Conservation (phyloP, 2,329 filamentous ascomycete genomes). For the Trichoderma oligosporum region DNA sequence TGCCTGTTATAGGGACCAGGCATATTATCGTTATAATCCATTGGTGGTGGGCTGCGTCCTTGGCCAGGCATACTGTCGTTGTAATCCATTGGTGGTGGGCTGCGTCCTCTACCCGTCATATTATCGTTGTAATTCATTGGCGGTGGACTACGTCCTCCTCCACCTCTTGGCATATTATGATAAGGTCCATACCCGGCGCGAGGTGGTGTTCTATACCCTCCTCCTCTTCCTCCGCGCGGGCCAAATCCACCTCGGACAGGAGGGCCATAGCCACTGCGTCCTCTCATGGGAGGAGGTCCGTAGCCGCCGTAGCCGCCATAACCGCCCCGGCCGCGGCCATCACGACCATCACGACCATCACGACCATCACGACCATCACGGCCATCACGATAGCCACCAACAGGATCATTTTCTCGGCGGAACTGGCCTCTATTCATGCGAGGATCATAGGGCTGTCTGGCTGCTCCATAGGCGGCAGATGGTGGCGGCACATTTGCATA, state of each 20-base stretch:
- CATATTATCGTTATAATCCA: constrained; percentile 24
- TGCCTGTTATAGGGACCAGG: constrained; percentile 37
- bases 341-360: no score
- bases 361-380: constrained; percentile 40
- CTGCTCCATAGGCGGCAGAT: constrained; percentile 45
- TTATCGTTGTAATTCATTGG: constrained; percentile 23
- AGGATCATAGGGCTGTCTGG: constrained; percentile 43
- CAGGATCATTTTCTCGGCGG: constrained; percentile 42
- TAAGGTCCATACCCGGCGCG: constrained; percentile 32
- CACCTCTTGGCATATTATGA: constrained; percentile 19
- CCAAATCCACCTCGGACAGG: constrained; percentile 34
- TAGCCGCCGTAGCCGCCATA: constrained; percentile 45
- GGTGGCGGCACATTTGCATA: constrained; percentile 41
- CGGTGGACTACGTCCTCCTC: constrained; percentile 2
- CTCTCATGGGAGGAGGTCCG: constrained; percentile 32
- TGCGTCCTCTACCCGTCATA: constrained; percentile 26
- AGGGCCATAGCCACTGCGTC: constrained; percentile 43
- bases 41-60: background rate
- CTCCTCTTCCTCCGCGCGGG: constrained; percentile 26
- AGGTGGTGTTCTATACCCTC: constrained; percentile 32
- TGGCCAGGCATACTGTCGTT: constrained; percentile 28
- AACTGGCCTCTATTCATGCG: constrained; percentile 49
- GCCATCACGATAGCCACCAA: constrained; percentile 44
- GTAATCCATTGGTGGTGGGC: constrained; percentile 7
- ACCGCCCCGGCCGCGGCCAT: constrained; percentile 29